These are phyloP conservation scores for Phytophthora citrophthora DNA, from an alignment of 352 stramenopile genomes.

Conservation along the genomic window DNA sequence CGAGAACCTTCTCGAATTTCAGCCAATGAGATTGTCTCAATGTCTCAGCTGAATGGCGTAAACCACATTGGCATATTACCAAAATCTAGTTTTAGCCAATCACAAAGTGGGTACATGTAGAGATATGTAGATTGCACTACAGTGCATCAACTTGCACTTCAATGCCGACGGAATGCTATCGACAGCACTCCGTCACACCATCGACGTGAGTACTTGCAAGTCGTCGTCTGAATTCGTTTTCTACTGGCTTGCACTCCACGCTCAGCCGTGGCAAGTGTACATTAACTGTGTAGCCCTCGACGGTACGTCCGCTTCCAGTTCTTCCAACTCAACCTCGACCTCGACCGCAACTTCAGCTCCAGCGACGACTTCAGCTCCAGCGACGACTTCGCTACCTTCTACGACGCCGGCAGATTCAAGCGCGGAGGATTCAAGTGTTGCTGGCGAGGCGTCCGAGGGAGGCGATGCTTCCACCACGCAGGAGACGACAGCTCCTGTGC, in stretches of 20 bases:
- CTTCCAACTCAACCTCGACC: slow-evolving; percentile 20
- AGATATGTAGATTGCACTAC: no score
- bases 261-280: slow-evolving; percentile 51
- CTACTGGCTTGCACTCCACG: slow-evolving; percentile 51
- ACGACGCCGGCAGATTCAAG: background rate
- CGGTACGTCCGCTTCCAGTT: slow-evolving; percentile 6
- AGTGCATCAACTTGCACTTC: no score
- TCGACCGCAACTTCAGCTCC: slow-evolving; percentile 5
- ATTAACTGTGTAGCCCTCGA: slow-evolving; percentile 46
- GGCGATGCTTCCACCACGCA: background rate
- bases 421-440: background rate
- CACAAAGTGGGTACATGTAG: no score
- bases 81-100: no score
- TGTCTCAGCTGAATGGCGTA: no score
- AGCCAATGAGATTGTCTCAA: no score
- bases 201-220: slow-evolving; percentile 40
- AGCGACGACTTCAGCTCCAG: background rate
- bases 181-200: no score
- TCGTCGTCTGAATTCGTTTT: slow-evolving; percentile 38
- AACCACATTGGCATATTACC: no score
- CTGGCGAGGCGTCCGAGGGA: background rate
- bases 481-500: background rate
- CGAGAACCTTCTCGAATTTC: no score
- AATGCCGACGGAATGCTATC: no score
- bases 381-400: background rate